Evolutionary conservation across 176 grass and related monocot species (phyloP).

Genomic region (Rhynchospora tenuis): DNA sequence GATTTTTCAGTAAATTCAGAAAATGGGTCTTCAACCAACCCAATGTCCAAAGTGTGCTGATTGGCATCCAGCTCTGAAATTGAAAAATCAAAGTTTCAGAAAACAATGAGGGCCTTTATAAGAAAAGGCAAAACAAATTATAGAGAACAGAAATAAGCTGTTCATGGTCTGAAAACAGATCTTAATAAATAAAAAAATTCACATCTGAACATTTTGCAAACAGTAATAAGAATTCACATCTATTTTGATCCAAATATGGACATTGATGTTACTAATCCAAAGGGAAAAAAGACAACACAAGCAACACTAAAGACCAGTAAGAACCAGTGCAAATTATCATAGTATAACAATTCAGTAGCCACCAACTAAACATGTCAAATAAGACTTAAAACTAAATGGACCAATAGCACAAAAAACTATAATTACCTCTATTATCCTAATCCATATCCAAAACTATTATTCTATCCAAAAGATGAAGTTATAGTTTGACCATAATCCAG

Average conservation of each 20-base stretch:
- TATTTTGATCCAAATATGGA: neutral
- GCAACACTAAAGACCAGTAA: neutral
- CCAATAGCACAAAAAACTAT: neutral
- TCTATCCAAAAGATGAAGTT: neutral
- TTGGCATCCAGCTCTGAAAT: conserved; percentile 3
- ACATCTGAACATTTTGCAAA: neutral
- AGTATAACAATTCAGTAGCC: neutral
- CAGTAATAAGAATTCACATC: neutral
- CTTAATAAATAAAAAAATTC: neutral
- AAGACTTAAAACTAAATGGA: neutral
- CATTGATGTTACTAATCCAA: neutral
- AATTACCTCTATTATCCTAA: neutral
- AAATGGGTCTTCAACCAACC: conserved; percentile 2
- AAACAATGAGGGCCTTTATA: neutral
- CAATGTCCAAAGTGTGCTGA: neutral
- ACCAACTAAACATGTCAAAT: neutral
- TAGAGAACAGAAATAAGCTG: neutral
- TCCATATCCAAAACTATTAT: neutral
- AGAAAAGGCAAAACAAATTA: neutral
- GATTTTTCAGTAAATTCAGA: conserved; percentile 16
- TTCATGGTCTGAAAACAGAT: neutral
- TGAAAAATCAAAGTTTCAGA: neutral
- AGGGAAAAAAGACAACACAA: neutral
- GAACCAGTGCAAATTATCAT: neutral
- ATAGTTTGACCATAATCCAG: neutral